A percentile compares a stretch with the other conserved stretches of the same genome.
Evolutionary conservation across 2,329 filamentous ascomycete species (phyloP).

Genomic region (Sporothrix pallida): DNA sequence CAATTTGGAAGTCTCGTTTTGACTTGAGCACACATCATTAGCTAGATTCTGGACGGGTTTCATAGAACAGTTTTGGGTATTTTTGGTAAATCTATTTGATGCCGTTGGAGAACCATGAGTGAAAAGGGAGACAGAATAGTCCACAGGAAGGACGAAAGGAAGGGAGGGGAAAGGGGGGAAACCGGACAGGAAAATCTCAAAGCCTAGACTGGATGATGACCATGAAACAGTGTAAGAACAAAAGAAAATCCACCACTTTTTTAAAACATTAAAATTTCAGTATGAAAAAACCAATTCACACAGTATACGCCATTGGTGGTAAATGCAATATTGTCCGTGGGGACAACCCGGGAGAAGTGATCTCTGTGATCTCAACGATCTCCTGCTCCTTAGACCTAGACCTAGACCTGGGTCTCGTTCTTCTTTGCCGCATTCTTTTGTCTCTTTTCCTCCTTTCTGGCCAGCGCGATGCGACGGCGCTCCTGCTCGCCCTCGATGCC

Average conservation of each 20-base stretch:
- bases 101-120: not conserved
- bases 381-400: not conserved
- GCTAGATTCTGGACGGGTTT: not conserved
- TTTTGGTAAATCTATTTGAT: conserved; percentile 8
- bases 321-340: no score
- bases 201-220: not conserved
- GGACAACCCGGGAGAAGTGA: no score
- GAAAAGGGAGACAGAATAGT: not conserved
- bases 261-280: not conserved
- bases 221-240: not conserved
- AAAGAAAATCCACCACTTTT: conserved; percentile 12
- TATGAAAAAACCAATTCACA: conserved; percentile 1
- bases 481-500: conserved; percentile 49
- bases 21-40: not conserved
- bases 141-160: not conserved
- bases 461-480: conserved; percentile 37
- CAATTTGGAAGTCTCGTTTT: conserved; percentile 9
- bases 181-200: not conserved
- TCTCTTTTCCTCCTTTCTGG: conserved; percentile 17
- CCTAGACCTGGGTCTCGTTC: conserved; percentile 6
- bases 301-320: not conserved
- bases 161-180: not conserved
- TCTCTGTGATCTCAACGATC: no score
- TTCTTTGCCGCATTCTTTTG: conserved; percentile 16
- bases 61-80: not conserved